A percentile compares a stretch with the other conserved stretches of the same genome.
These are phyloP conservation scores for Codiaeum variegatum DNA, from an alignment of 441 rosid species.

Conservation along the genomic window DNA sequence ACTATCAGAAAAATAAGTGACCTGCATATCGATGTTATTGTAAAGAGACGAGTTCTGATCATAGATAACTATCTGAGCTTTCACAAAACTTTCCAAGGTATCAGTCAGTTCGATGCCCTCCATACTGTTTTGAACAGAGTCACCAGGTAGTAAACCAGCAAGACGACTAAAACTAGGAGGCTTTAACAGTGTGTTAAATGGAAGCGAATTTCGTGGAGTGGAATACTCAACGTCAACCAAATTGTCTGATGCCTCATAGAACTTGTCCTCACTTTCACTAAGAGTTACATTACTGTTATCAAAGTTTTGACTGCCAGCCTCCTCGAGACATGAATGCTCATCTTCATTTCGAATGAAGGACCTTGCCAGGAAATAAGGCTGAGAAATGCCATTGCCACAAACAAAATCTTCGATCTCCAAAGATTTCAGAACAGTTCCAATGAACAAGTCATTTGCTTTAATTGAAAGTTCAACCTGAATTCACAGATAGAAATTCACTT, in stretches of 20 bases:
- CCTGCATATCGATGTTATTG: constrained; percentile 74
- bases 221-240: constrained; percentile 51
- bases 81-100: constrained; percentile 83
- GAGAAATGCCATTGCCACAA: constrained; percentile 42
- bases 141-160: constrained; percentile 76
- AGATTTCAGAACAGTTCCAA: constrained; percentile 84
- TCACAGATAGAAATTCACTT: constrained; percentile 23
- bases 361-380: constrained; percentile 77
- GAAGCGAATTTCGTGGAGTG: constrained; percentile 25
- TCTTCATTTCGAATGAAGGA: constrained; percentile 68
- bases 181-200: constrained; percentile 37
- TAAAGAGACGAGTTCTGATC: constrained; percentile 75
- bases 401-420: constrained; percentile 97
- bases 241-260: constrained; percentile 89
- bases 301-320: constrained; percentile 34
- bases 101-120: constrained; percentile 43
- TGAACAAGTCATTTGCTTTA: constrained; percentile 73
- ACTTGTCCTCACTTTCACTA: constrained; percentile 86
- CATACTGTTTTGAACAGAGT: constrained; percentile 30
- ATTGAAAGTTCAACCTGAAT: constrained; percentile 85
- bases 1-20: constrained; percentile 18
- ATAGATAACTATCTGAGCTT: constrained; percentile 81
- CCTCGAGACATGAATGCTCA: constrained; percentile 38
- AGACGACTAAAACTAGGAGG: constrained; percentile 74
- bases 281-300: constrained; percentile 34